Evolutionary conservation across 106 monocot species (phyloP), one percentile per base, ranked within the genome.

Genomic region (Dioscorea alata): DNA sequence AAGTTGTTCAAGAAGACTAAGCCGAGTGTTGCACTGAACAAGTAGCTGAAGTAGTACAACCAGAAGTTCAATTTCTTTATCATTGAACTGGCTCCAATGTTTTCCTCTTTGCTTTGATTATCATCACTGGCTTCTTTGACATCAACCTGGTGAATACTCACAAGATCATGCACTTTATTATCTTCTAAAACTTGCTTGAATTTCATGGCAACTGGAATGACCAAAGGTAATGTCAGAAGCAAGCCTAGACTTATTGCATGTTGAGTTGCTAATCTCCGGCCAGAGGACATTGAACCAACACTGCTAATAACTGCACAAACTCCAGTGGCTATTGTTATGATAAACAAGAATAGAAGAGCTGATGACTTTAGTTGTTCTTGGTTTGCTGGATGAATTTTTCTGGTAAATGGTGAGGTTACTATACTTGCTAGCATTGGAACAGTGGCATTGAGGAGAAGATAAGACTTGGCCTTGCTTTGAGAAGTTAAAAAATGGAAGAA

Each of bases 1-100:
- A 94, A 59, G 71, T 94, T 94, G 75, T 90, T 94, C 63, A 87
- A 49, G 80, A 83, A 90, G 28, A 90, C 90, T 77, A 90, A 34
- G 1, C 87, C 94, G 0, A 90, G 65, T 3, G 90, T 85, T 0
- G 74, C 85, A 59, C 94, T 79, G 59, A 78, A 88, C 85, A 94
- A 59, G 76, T 90, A 90, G 28, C 74, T 77, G 6, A 83, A 80
- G 72, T 83, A 94, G 68, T 90, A 90, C 25, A 90, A 28, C 94
- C 94, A 94, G 33, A 94, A 94, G 33, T 94, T 81, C 22, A 83
- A 15, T 32, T 61, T 84, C 61, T 65, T 75, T 20, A 87, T 52
- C 71, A 88, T 68, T 12, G 15, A 12, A 19, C 60, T 63, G 9
- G 71, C 80, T 35, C 82, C 82, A 22, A 83, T 73, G 34, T 84